Evolutionary conservation across 441 rosid genomes (phyloP).

Genomic region (Mallotus japonicus): DNA sequence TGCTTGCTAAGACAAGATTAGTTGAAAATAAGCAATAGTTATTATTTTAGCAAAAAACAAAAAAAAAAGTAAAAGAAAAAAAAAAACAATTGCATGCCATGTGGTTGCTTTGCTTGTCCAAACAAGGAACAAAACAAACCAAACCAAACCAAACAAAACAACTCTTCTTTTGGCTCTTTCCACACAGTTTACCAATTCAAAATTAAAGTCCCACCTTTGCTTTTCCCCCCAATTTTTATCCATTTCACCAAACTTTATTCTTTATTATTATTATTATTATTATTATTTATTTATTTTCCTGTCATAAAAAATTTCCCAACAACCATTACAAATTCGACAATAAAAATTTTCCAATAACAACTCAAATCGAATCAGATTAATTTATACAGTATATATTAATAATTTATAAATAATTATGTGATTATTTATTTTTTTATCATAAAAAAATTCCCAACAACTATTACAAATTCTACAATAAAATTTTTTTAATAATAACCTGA

Average conservation of each 20-base stretch:
- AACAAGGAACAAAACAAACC: background rate
- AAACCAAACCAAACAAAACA: background rate
- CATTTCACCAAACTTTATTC: background rate
- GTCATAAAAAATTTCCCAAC: background rate
- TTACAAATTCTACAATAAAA: too few species aligned
- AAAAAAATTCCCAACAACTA: too few species aligned
- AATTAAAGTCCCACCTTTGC: slow-evolving; percentile 36
- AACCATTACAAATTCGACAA: background rate
- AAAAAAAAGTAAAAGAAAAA: background rate
- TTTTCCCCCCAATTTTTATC: slow-evolving; percentile 48
- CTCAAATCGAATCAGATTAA: too few species aligned
- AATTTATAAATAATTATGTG: too few species aligned
- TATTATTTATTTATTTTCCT: background rate
- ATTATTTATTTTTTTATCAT: too few species aligned
- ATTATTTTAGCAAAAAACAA: too few species aligned
- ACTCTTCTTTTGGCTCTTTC: background rate
- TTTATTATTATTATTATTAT: background rate
- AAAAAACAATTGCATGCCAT: background rate
- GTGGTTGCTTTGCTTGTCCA: background rate
- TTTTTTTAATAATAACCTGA: accelerated
- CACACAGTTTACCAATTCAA: slow-evolving; percentile 50
- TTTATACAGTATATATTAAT: too few species aligned
- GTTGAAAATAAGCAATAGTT: too few species aligned
- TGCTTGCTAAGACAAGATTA: too few species aligned
- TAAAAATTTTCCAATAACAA: too few species aligned